Conservation (phyloP, 306 rosid species). For the Oemleria cerasiformis region DNA sequence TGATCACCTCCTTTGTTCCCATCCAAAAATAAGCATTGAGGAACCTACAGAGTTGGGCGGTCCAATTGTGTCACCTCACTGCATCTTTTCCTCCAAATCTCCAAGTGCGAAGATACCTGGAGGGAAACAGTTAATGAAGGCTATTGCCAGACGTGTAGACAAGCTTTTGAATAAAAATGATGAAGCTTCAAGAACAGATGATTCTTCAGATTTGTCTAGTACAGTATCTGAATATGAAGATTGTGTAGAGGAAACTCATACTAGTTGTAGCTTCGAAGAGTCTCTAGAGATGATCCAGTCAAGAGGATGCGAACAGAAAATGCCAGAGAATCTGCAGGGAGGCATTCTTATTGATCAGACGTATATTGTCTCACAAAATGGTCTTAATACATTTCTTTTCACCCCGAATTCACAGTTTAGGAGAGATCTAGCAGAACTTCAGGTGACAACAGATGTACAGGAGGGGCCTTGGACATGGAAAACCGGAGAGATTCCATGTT, state of each 20-base stretch:
- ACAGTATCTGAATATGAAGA: constrained; percentile 56
- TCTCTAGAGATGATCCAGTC: constrained; percentile 55
- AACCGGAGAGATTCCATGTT: constrained; percentile 47
- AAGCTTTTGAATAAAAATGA: constrained; percentile 64
- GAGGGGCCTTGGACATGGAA: constrained; percentile 81
- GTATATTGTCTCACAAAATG: constrained; percentile 41
- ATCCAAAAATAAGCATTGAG: constrained; percentile 27
- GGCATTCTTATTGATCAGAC: constrained; percentile 71
- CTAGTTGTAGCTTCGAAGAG: constrained; percentile 56
- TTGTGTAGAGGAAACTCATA: constrained; percentile 32
- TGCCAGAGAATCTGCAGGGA: constrained; percentile 64
- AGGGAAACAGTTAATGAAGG: constrained; percentile 54
- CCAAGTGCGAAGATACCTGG: constrained; percentile 35
- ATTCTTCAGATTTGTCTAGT: constrained; percentile 50
- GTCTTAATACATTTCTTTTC: constrained; percentile 62
- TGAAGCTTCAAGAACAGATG: constrained; percentile 33
- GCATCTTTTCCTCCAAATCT: constrained; percentile 22
- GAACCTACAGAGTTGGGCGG: constrained; percentile 33
- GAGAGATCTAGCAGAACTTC: constrained; percentile 59
- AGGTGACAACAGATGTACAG: constrained; percentile 55
- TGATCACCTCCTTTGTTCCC: constrained; percentile 26
- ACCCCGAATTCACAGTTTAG: constrained; percentile 64
- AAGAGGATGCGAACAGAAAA: constrained; percentile 38
- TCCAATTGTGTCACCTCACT: constrained; percentile 25
- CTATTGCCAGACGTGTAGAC: constrained; percentile 41